A percentile compares a stretch with the other conserved stretches of the same genome.
phyloP scores from a whole-genome alignment of 768 basidiomycete genomes.

The Lentinula raphanica region DNA sequence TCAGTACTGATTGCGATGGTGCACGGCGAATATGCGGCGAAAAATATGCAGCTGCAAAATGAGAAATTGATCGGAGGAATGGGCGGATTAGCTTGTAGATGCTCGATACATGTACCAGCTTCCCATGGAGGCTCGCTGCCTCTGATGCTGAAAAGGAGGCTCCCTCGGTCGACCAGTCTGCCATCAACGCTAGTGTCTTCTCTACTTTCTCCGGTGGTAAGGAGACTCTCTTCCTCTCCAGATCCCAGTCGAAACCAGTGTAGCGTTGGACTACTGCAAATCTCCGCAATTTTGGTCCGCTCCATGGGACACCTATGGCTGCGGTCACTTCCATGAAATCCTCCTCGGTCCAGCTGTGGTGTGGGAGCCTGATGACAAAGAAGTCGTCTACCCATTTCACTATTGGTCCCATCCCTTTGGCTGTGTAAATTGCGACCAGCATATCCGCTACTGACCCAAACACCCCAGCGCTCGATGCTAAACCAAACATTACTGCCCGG shows the following conservation, averaged over 20 bases:
- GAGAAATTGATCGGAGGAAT: conserved; percentile 16
- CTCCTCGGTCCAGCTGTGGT: conserved; percentile 15
- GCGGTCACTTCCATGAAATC: too few relatives aligned
- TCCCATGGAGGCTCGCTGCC: conserved; percentile 23
- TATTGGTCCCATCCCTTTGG: background rate
- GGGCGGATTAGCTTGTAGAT: conserved; percentile 22
- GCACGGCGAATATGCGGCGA: conserved; percentile 10
- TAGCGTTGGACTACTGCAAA: conserved; percentile 21
- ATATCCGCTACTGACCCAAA: conserved; percentile 31
- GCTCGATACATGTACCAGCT: conserved; percentile 24
- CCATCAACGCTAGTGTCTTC: conserved; percentile 9
- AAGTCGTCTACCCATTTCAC: conserved; percentile 31
- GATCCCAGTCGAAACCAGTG: conserved; percentile 33
- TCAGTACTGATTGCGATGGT: conserved; percentile 4
- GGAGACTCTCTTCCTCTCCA: conserved; percentile 15
- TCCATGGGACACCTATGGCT: conserved; percentile 28
- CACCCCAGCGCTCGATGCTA: conserved; percentile 27
- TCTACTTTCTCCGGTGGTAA: conserved; percentile 20
- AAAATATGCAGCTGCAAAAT: conserved; percentile 17
- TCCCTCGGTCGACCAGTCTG: conserved; percentile 6
- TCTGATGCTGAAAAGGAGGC: conserved; percentile 12
- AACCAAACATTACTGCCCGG: conserved; percentile 25
- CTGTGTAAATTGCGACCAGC: conserved; percentile 12
- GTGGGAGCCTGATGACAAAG: conserved; percentile 13
- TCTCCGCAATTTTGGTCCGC: conserved; percentile 15